Percentiles rank a stretch among this genome's conserved stretches.
Evolutionary conservation across 768 basidiomycete species (phyloP).

Genomic region (Amanita muscaria): DNA sequence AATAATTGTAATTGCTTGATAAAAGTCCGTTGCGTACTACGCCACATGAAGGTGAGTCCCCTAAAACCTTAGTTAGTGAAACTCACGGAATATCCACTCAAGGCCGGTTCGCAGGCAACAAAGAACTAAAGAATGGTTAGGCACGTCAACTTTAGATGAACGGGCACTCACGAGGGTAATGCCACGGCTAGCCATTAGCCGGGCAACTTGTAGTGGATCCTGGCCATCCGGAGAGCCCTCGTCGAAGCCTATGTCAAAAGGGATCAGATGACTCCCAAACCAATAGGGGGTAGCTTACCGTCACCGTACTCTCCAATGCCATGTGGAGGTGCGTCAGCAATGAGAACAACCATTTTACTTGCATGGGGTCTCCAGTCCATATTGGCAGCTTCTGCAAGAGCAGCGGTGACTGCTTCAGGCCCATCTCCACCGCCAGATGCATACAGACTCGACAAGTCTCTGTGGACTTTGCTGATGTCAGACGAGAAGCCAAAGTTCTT

Average conservation of each 20-base stretch:
- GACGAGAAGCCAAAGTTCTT: slow-evolving; percentile 94
- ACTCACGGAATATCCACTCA: slow-evolving; percentile 82
- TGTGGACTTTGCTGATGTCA: slow-evolving; percentile 81
- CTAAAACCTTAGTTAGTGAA: slow-evolving; percentile 7
- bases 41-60: background rate
- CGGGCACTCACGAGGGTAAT: slow-evolving; percentile 72
- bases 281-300: slow-evolving; percentile 39
- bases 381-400: slow-evolving; percentile 72
- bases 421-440: slow-evolving; percentile 92
- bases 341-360: slow-evolving; percentile 93
- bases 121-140: slow-evolving; percentile 59
- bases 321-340: slow-evolving; percentile 96
- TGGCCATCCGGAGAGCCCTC: slow-evolving; percentile 91
- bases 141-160: background rate
- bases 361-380: slow-evolving; percentile 88
- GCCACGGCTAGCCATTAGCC: slow-evolving; percentile 84
- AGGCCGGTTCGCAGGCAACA: slow-evolving; percentile 96
- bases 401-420: slow-evolving; percentile 95
- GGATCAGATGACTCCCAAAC: background rate
- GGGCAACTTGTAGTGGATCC: slow-evolving; percentile 80
- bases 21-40: slow-evolving; percentile 89
- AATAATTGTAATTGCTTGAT: slow-evolving; percentile 84
- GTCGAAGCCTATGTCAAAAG: slow-evolving; percentile 71
- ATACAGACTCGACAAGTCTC: slow-evolving; percentile 73
- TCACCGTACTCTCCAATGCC: slow-evolving; percentile 97